Percentiles rank a stretch among this genome's conserved stretches.
phyloP scores from a whole-genome alignment of 139 green algal genomes.

The Auxenochlorella pyrenoidosa region DNA sequence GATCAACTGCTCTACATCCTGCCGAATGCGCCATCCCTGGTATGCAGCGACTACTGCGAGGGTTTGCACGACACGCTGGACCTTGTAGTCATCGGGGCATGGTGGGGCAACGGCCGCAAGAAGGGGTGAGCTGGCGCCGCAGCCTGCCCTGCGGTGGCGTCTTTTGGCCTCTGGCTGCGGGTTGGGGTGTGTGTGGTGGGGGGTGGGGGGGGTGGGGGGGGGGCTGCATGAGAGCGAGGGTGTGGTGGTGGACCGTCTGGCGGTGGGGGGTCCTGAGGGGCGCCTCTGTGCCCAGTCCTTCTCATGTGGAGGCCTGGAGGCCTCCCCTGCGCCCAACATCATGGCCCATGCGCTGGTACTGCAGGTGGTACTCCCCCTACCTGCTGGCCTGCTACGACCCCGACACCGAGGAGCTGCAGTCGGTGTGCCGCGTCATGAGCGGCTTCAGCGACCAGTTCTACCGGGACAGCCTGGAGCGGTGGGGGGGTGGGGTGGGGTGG shows the following conservation, averaged over 20 bases:
- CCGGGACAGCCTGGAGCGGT: constrained; percentile 60
- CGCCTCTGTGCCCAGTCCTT: too few relatives aligned
- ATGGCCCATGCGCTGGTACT: too few relatives aligned
- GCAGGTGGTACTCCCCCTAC: constrained; percentile 89
- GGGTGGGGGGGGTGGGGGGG: too few relatives aligned
- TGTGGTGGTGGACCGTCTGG: too few relatives aligned
- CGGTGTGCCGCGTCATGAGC: constrained; percentile 85
- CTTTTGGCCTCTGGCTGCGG: too few relatives aligned
- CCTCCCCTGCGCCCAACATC: too few relatives aligned
- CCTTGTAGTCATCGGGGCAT: constrained; percentile 93
- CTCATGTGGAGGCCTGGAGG: too few relatives aligned
- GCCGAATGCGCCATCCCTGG: neutral
- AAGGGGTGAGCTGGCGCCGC: constrained; percentile 31
- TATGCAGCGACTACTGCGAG: constrained; percentile 83
- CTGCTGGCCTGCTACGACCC: constrained; percentile 88
- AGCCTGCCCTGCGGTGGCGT: neutral
- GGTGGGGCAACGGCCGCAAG: constrained; percentile 85
- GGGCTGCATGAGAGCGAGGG: too few relatives aligned
- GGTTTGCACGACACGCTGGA: constrained; percentile 89
- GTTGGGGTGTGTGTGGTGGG: too few relatives aligned
- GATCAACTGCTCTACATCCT: too few relatives aligned
- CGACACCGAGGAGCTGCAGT: constrained; percentile 45
- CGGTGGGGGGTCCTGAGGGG: too few relatives aligned
- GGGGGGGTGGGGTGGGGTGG: neutral
- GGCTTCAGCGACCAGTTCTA: constrained; percentile 95